Percentiles rank a stretch among this genome's conserved stretches.
These are phyloP conservation scores for Babjeviella inositovora DNA, from an alignment of 805 yeast genomes.

Conservation along the genomic window DNA sequence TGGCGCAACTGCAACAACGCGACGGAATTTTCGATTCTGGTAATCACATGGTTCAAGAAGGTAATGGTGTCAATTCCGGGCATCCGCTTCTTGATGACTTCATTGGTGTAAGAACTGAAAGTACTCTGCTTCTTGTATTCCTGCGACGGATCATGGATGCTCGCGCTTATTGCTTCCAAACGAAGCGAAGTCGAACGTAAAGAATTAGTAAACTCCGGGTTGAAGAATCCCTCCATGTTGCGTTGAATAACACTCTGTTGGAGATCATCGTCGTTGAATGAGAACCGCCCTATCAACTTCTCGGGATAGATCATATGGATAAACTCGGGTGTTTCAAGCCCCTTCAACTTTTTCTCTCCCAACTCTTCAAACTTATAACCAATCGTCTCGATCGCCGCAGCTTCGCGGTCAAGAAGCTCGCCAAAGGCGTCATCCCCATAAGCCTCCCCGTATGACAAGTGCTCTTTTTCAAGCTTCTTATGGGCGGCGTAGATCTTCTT, in stretches of 20 bases:
- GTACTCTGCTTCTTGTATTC: no score
- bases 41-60: constrained; percentile 46
- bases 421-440: constrained; percentile 30
- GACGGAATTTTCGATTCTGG: constrained; percentile 52
- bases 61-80: constrained; percentile 25
- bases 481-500: constrained; percentile 35
- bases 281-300: constrained; percentile 42
- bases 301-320: constrained; percentile 70
- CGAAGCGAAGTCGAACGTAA: constrained; percentile 17
- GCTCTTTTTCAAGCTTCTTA: constrained; percentile 14
- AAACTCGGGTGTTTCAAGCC: constrained; percentile 83
- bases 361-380: constrained; percentile 55
- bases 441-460: constrained; percentile 15
- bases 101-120: no score
- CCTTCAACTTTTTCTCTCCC: constrained; percentile 86
- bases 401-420: constrained; percentile 47
- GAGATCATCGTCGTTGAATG: constrained; percentile 21
- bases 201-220: constrained; percentile 18
- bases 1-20: constrained; percentile 25
- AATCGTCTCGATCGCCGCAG: constrained; percentile 42
- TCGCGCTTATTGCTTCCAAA: constrained; percentile 17
- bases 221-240: constrained; percentile 18
- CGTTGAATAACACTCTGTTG: no score
- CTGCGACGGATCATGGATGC: no score
- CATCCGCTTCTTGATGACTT: no score